Evolutionary conservation across 1,284 basidiomycete genomes (phyloP).

Genomic region (Moesziomyces antarcticus): DNA sequence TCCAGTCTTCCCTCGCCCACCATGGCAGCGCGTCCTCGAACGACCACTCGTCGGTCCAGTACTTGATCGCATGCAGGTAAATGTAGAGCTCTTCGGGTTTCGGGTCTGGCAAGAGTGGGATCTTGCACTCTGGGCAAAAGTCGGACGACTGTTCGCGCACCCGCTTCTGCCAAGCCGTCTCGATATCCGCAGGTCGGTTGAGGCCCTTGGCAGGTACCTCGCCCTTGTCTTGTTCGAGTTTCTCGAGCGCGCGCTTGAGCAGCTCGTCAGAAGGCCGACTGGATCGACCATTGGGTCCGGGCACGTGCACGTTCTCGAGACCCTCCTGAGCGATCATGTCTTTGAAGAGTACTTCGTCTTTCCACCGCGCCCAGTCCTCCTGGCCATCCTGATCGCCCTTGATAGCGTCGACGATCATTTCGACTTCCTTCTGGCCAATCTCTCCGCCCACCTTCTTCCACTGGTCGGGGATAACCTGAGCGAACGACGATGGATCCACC

Average conservation of each 20-base stretch:
- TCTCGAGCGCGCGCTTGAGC: slow-evolving; percentile 34
- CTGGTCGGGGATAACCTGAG: slow-evolving; percentile 55
- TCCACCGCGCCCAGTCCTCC: slow-evolving; percentile 66
- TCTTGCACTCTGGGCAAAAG: slow-evolving; percentile 62
- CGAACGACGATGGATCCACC: slow-evolving; percentile 49
- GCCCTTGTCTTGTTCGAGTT: slow-evolving; percentile 32
- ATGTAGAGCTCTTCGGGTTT: slow-evolving; percentile 63
- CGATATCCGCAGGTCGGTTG: slow-evolving; percentile 43
- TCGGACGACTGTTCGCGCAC: slow-evolving; percentile 43
- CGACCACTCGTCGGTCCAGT: slow-evolving; percentile 65
- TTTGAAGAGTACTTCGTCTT: slow-evolving; percentile 64
- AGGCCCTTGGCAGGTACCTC: slow-evolving; percentile 33
- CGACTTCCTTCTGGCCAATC: slow-evolving; percentile 58
- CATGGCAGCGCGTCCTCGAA: slow-evolving; percentile 66
- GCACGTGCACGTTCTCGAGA: slow-evolving; percentile 55
- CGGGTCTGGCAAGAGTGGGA: slow-evolving; percentile 62
- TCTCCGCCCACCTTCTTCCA: slow-evolving; percentile 62
- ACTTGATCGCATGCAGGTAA: slow-evolving; percentile 67
- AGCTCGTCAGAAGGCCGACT: slow-evolving; percentile 41
- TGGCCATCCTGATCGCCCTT: slow-evolving; percentile 63
- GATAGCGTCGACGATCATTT: slow-evolving; percentile 62
- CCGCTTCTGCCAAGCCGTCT: slow-evolving; percentile 47
- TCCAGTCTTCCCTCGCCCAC: slow-evolving; percentile 64
- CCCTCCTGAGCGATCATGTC: slow-evolving; percentile 57
- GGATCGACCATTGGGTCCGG: slow-evolving; percentile 59